Percentiles rank a stretch among this genome's conserved stretches.
phyloP scores from a whole-genome alignment of 495 filamentous ascomycete genomes.

The Aspergillus nidulans region DNA sequence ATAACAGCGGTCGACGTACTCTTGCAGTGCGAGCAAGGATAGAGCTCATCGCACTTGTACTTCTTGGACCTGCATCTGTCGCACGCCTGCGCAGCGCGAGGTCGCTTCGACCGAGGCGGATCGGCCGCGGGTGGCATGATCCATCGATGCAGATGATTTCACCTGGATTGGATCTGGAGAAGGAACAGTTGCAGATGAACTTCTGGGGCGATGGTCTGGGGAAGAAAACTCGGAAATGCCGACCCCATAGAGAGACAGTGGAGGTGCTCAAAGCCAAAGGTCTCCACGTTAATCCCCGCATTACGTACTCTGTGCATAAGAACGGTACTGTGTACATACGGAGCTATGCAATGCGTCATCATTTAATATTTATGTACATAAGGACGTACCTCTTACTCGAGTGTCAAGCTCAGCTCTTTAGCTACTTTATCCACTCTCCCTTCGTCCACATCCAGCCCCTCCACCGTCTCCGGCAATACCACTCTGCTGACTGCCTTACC shows the following conservation, averaged over 20 bases:
- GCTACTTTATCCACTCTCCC: constrained; percentile 15
- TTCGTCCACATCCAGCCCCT: constrained; percentile 18
- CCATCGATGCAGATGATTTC: constrained; percentile 8
- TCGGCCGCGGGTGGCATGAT: constrained; percentile 20
- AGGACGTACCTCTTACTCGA: no score
- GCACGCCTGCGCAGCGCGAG: constrained; percentile 39
- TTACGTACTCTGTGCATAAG: no score
- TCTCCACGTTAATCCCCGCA: constrained; percentile 1
- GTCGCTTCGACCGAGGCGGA: constrained; percentile 32
- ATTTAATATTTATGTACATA: not conserved
- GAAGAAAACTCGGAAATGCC: not conserved
- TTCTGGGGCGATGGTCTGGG: not conserved
- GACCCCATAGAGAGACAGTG: no score
- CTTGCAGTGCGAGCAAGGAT: constrained; percentile 39
- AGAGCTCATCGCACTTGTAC: constrained; percentile 43
- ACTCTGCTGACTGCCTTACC: constrained; percentile 24
- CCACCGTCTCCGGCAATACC: constrained; percentile 26
- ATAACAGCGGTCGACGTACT: constrained; percentile 20
- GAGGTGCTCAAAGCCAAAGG: no score
- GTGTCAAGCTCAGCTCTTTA: constrained; percentile 7
- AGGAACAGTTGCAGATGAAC: not conserved
- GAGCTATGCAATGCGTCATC: not conserved
- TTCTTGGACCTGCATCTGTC: constrained; percentile 41
- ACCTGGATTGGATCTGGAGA: not conserved
- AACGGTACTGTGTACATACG: no score